Percentiles rank a stretch among this genome's conserved stretches.
These are phyloP conservation scores for Tylopilus rubrobrunneus DNA, from an alignment of 768 basidiomycete genomes.

Conservation along the genomic window DNA sequence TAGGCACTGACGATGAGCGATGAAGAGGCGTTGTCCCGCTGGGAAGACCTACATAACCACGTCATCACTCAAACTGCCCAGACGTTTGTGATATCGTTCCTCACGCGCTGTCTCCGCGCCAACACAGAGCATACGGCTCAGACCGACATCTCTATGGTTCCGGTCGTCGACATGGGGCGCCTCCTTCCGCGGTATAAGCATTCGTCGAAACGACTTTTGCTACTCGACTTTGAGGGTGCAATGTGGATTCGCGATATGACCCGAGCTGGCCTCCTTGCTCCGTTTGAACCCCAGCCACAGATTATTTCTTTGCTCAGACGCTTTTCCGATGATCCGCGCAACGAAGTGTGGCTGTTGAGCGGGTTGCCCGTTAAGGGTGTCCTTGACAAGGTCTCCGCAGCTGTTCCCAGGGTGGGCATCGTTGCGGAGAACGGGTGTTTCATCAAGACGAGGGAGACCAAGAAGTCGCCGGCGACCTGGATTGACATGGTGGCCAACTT, in stretches of 20 bases:
- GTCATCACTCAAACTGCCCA: constrained; percentile 87
- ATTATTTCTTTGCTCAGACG: constrained; percentile 48
- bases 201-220: constrained; percentile 58
- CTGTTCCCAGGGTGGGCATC: constrained; percentile 67
- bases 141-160: constrained; percentile 31
- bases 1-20: constrained; percentile 73
- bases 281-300: constrained; percentile 38
- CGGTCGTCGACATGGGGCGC: constrained; percentile 41
- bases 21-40: constrained; percentile 67
- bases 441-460: constrained; percentile 51
- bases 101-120: constrained; percentile 68
- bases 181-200: constrained; percentile 67
- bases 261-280: constrained; percentile 38
- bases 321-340: constrained; percentile 59
- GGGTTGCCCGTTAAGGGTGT: constrained; percentile 63
- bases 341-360: constrained; percentile 81
- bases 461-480: constrained; percentile 46
- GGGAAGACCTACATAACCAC: constrained; percentile 85
- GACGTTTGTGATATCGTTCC: constrained; percentile 75
- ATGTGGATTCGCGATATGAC: constrained; percentile 66
- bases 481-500: constrained; percentile 76
- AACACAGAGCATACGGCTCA: constrained; percentile 58
- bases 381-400: constrained; percentile 58
- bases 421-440: constrained; percentile 91
- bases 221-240: constrained; percentile 78